These are phyloP conservation scores for Pythium aristosporum DNA, from an alignment of 352 stramenopile genomes.

Conservation along the genomic window DNA sequence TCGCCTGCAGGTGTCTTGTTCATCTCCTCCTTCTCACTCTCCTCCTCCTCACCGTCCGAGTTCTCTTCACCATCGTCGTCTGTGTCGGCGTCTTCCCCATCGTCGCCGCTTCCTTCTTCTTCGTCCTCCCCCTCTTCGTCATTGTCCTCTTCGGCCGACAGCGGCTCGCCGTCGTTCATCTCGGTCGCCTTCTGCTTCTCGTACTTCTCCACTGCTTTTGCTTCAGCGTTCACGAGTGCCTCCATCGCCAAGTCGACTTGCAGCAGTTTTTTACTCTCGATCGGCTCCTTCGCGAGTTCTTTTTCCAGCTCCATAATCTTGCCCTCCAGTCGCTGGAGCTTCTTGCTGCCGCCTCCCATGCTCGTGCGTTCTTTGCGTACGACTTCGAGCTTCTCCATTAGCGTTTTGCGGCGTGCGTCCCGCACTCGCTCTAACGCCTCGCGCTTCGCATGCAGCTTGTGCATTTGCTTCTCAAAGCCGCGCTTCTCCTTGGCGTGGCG, in stretches of 20 bases:
- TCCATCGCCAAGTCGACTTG: slow-evolving; percentile 46
- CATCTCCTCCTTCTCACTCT: slow-evolving; percentile 20
- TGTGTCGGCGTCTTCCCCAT: slow-evolving; percentile 25
- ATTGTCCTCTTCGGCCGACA: slow-evolving; percentile 5
- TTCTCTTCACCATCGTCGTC: slow-evolving; percentile 13
- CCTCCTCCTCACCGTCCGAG: slow-evolving; percentile 13
- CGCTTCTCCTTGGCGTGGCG: slow-evolving; percentile 32
- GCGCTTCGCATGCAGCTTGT: slow-evolving; percentile 36
- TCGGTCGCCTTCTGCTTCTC: slow-evolving; percentile 21
- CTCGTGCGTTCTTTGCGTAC: slow-evolving; percentile 20
- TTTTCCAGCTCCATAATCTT: slow-evolving; percentile 38
- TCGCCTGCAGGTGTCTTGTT: background rate
- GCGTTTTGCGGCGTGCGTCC: background rate
- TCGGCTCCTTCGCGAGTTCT: slow-evolving; percentile 32
- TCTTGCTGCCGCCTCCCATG: slow-evolving; percentile 27
- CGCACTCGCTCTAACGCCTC: slow-evolving; percentile 38
- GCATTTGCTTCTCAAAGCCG: slow-evolving; percentile 29
- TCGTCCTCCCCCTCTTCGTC: slow-evolving; percentile 16
- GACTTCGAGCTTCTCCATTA: slow-evolving; percentile 17
- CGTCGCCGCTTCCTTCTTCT: slow-evolving; percentile 11
- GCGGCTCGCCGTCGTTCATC: slow-evolving; percentile 17
- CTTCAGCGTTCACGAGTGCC: slow-evolving; percentile 29
- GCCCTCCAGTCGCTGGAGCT: slow-evolving; percentile 21
- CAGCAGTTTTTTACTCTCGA: slow-evolving; percentile 44
- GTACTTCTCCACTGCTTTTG: slow-evolving; percentile 21